Conservation (phyloP, 1,284 basidiomycete genomes). For the Xanthoconium separans region DNA sequence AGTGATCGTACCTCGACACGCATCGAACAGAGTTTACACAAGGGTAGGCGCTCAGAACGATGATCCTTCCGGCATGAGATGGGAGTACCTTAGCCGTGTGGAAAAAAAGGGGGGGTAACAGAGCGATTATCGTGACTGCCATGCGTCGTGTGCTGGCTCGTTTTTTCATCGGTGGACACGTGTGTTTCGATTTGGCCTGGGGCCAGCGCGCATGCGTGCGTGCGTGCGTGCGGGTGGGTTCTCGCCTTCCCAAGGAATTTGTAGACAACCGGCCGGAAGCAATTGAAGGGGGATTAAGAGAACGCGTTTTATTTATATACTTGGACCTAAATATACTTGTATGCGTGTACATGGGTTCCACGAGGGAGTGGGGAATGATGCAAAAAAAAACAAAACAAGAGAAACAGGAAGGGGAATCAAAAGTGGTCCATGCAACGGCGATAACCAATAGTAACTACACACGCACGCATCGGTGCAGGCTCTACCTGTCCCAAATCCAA, state of each 20-base stretch:
- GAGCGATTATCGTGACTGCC: constrained; percentile 12
- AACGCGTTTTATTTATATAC: constrained; percentile 18
- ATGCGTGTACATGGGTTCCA: constrained; percentile 2
- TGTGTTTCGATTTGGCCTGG: constrained; percentile 4
- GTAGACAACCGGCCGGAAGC: not conserved
- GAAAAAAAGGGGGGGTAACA: constrained; percentile 8
- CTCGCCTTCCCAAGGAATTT: not conserved
- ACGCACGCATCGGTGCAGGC: constrained; percentile 3
- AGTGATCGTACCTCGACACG: not conserved
- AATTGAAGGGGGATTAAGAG: not conserved
- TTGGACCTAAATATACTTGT: constrained; percentile 14
- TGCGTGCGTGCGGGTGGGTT: too few species aligned
- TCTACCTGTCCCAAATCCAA: not conserved
- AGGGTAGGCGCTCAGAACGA: constrained; percentile 1
- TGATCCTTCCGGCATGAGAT: constrained; percentile 27
- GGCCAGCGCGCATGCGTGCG: too few species aligned
- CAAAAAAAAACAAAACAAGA: not conserved
- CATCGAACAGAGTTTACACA: not conserved
- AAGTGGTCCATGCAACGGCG: constrained; percentile 7
- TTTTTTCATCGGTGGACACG: constrained; percentile 14
- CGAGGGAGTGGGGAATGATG: not conserved
- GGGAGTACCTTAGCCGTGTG: constrained; percentile 3
- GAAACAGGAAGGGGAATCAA: not conserved
- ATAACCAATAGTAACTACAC: constrained; percentile 3
- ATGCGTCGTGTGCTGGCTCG: constrained; percentile 3